Conservation (phyloP, 306 rosid genomes). For the Sphenostylis stenocarpa region DNA sequence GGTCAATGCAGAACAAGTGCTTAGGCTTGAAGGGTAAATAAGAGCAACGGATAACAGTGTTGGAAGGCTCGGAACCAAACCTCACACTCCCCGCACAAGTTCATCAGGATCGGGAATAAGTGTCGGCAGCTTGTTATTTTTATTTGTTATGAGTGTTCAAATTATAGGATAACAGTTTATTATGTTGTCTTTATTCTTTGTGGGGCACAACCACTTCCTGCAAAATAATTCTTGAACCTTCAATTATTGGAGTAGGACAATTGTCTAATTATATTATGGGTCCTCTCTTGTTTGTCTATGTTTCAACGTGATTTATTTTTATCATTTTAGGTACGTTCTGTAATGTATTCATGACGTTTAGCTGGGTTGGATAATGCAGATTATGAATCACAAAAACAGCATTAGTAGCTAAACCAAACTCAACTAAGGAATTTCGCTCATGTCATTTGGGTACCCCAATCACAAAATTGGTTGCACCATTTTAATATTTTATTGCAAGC, state of each 20-base stretch:
- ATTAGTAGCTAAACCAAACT: not conserved
- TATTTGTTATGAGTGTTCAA: not conserved
- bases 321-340: slow-evolving; percentile 14
- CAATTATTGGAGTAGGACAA: slow-evolving; percentile 38
- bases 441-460: not conserved
- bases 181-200: slow-evolving; percentile 5
- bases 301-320: not conserved
- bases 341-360: not conserved
- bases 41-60: slow-evolving; percentile 13
- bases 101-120: slow-evolving; percentile 32
- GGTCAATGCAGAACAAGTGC: slow-evolving; percentile 16
- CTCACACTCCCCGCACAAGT: slow-evolving; percentile 11
- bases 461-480: not conserved
- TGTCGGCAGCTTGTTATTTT: slow-evolving; percentile 61
- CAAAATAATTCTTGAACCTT: slow-evolving; percentile 18
- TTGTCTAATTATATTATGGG: slow-evolving; percentile 22
- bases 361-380: not conserved
- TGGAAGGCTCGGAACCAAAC: slow-evolving; percentile 36
- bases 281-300: not conserved
- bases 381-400: not conserved
- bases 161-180: not conserved
- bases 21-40: slow-evolving; percentile 14
- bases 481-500: not conserved
- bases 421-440: not conserved
- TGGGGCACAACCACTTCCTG: slow-evolving; percentile 16